Evolutionary conservation across 169 alveolate species (phyloP).

Genomic region (Prorocentrum cordatum): DNA sequence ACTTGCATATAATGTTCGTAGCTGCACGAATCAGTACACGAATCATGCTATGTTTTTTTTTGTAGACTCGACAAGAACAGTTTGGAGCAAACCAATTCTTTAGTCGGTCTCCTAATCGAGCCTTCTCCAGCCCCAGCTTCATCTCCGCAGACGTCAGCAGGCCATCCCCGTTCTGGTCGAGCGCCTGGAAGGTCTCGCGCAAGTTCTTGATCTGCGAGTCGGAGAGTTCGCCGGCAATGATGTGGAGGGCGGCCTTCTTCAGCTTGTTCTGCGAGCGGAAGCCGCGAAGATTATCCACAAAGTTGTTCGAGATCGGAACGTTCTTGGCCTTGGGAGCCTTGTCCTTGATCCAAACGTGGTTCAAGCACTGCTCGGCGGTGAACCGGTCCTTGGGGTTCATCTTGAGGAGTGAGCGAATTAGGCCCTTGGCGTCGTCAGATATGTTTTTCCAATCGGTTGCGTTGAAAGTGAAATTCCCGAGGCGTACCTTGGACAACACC

Average conservation of each 20-base stretch:
- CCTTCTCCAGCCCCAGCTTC: constrained; percentile 52
- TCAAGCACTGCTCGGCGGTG: constrained; percentile 61
- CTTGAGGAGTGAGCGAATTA: constrained; percentile 57
- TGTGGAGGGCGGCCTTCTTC: constrained; percentile 52
- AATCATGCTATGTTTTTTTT: too few species aligned
- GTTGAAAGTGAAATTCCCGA: constrained; percentile 51
- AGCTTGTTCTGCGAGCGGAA: constrained; percentile 64
- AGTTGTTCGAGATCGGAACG: constrained; percentile 31
- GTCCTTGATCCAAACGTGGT: constrained; percentile 68
- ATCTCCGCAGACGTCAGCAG: constrained; percentile 48
- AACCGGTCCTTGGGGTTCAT: constrained; percentile 61
- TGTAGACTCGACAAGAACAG: too few species aligned
- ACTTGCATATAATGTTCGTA: too few species aligned
- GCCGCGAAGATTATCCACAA: constrained; percentile 66
- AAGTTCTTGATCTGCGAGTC: constrained; percentile 55
- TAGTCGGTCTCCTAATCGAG: too few species aligned
- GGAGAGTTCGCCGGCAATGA: constrained; percentile 25
- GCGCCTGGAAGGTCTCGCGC: constrained; percentile 43
- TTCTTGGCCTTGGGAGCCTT: constrained; percentile 44
- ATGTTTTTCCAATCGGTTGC: constrained; percentile 54
- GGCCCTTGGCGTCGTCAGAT: constrained; percentile 46
- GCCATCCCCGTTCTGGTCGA: constrained; percentile 65
- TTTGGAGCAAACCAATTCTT: too few species aligned
- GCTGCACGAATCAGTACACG: too few species aligned
- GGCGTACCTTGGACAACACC: constrained; percentile 40